Percentiles rank a stretch among this genome's conserved stretches.
phyloP scores from a whole-genome alignment of 2,329 filamentous ascomycete genomes.

The Exserohilum rostratum region DNA sequence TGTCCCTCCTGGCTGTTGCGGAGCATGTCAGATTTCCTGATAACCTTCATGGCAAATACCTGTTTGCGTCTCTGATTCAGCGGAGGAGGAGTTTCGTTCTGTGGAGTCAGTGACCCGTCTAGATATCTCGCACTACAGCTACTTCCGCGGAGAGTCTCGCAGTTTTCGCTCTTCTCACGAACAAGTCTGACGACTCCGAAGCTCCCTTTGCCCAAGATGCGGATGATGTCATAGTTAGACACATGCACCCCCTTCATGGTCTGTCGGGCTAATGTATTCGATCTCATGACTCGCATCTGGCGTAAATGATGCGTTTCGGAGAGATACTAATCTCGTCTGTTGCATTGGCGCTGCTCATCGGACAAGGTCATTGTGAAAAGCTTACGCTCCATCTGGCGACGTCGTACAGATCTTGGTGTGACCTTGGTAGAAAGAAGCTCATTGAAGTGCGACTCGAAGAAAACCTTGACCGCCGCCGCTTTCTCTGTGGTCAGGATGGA shows the following conservation, averaged over 20 bases:
- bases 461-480: conserved; percentile 81
- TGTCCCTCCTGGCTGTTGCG: conserved; percentile 91
- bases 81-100: neutral
- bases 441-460: conserved; percentile 83
- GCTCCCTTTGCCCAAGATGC: conserved; percentile 87
- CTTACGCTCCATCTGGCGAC: conserved; percentile 66
- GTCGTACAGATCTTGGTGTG: conserved; percentile 66
- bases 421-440: conserved; percentile 62
- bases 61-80: conserved; percentile 46
- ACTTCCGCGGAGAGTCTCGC: conserved; percentile 18
- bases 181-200: conserved; percentile 93
- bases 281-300: conserved; percentile 72
- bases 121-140: conserved; percentile 18
- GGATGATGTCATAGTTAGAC: conserved; percentile 78
- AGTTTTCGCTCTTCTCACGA: conserved; percentile 61
- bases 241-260: conserved; percentile 58
- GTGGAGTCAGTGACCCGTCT: conserved; percentile 12
- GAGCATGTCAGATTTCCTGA: conserved; percentile 91
- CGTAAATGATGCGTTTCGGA: conserved; percentile 78
- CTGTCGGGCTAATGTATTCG: conserved; percentile 59
- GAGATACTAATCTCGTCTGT: conserved; percentile 64
- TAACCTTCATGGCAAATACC: conserved; percentile 96
- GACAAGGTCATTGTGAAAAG: conserved; percentile 64
- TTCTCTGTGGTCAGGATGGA: conserved; percentile 72
- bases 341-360: conserved; percentile 61